Percentiles rank a stretch among this genome's conserved stretches.
phyloP scores from a whole-genome alignment of 1,284 basidiomycete genomes.

The Athelia sp. region DNA sequence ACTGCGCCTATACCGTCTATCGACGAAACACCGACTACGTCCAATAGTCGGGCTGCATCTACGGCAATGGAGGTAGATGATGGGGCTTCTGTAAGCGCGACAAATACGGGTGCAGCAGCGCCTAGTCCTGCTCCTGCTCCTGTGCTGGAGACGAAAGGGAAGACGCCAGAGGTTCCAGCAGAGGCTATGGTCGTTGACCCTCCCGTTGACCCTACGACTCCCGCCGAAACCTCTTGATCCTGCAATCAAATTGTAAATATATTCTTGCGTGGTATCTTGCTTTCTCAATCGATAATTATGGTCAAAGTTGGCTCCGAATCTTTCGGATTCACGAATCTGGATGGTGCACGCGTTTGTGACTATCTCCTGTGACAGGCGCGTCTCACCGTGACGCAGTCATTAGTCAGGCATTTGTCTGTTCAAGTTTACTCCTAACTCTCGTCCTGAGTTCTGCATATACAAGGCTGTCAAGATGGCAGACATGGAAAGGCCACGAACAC shows the following conservation, averaged over 20 bases:
- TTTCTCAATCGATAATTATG: too few relatives aligned
- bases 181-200: background rate
- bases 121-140: background rate
- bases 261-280: too few relatives aligned
- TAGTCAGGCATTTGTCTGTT: too few relatives aligned
- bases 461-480: background rate
- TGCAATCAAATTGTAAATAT: too few relatives aligned
- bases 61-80: constrained; percentile 1
- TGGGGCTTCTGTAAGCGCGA: background rate
- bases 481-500: constrained; percentile 8
- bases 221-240: too few relatives aligned
- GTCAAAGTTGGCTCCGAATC: too few relatives aligned
- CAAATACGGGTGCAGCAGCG: background rate
- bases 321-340: too few relatives aligned
- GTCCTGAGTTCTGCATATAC: background rate
- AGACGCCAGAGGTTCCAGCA: background rate
- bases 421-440: too few relatives aligned
- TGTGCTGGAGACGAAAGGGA: background rate
- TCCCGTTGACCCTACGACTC: background rate
- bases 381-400: too few relatives aligned
- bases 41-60: background rate
- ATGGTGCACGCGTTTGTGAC: too few relatives aligned
- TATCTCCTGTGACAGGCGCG: too few relatives aligned
- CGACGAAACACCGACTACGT: background rate
- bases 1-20: constrained; percentile 20